A percentile compares a stretch with the other conserved stretches of the same genome.
These are phyloP conservation scores for Euphorbia celastroides DNA, from an alignment of 441 rosid species.

Conservation along the genomic window DNA sequence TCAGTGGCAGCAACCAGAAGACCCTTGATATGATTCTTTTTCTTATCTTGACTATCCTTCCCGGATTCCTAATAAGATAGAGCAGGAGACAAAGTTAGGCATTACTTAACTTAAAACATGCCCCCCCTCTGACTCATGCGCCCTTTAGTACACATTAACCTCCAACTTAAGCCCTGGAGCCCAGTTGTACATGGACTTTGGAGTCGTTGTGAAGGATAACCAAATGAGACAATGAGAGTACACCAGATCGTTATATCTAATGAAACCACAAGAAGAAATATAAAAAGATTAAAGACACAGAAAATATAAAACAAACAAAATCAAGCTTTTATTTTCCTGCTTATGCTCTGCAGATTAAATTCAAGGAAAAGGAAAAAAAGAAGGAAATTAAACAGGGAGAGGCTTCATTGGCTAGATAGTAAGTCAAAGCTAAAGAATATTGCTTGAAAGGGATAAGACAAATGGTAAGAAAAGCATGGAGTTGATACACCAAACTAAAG, in stretches of 20 bases:
- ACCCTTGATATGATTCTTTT: constrained; percentile 77
- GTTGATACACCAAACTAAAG: background rate
- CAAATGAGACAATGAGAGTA: background rate
- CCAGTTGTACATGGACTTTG: background rate
- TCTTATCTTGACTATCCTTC: constrained; percentile 90
- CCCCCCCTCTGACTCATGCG: background rate
- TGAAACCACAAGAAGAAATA: background rate
- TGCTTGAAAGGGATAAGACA: background rate
- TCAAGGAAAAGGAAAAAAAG: background rate
- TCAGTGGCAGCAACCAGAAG: constrained; percentile 95
- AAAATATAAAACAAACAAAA: background rate
- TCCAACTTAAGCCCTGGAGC: background rate
- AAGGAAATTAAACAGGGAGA: background rate
- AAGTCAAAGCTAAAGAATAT: background rate
- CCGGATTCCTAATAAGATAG: constrained; percentile 63
- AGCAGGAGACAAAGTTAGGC: constrained; percentile 13
- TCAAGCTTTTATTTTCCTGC: background rate
- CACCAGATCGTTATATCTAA: background rate
- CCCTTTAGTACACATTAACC: background rate
- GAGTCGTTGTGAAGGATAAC: background rate
- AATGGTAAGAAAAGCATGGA: background rate
- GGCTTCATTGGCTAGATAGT: background rate
- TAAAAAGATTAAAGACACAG: background rate
- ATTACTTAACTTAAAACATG: background rate
- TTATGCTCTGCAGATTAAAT: background rate